Conservation (phyloP, 2,329 filamentous ascomycete genomes). For the Dryadomyces sulphureus region DNA sequence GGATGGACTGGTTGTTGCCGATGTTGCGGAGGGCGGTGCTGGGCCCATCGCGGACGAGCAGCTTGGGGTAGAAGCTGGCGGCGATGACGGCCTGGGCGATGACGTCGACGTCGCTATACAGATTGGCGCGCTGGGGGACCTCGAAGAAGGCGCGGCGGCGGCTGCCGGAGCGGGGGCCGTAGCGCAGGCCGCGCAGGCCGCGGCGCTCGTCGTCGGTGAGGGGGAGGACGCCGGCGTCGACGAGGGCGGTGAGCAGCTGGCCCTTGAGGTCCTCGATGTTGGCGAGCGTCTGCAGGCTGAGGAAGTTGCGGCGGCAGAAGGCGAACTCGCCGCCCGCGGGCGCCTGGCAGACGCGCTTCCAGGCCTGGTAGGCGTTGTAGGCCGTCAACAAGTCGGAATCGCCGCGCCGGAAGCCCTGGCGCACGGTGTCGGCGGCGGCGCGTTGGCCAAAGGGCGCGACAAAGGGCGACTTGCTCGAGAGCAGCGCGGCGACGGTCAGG, state of each 20-base stretch:
- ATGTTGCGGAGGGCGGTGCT: conserved; percentile 78
- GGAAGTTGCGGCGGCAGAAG: conserved; percentile 90
- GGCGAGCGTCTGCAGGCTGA: conserved; percentile 72
- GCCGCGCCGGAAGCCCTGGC: conserved; percentile 64
- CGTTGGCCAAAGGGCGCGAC: conserved; percentile 73
- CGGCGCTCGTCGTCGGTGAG: conserved; percentile 60
- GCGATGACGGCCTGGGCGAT: conserved; percentile 72
- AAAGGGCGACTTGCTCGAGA: conserved; percentile 92
- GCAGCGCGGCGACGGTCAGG: conserved; percentile 79
- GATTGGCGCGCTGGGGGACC: conserved; percentile 61
- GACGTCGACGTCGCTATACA: conserved; percentile 65
- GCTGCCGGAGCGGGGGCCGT: conserved; percentile 42
- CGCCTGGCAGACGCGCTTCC: conserved; percentile 68
- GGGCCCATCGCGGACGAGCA: conserved; percentile 57
- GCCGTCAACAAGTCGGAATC: conserved; percentile 87
- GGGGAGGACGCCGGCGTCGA: conserved; percentile 70
- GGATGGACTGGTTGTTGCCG: conserved; percentile 82
- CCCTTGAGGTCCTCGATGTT: conserved; percentile 95
- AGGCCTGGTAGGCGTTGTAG: conserved; percentile 84
- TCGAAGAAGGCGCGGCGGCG: conserved; percentile 61
- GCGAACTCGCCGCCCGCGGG: conserved; percentile 58
- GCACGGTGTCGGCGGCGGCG: conserved; percentile 65
- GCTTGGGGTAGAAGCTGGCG: conserved; percentile 91
- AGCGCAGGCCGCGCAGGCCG: conserved; percentile 53
- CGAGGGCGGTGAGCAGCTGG: conserved; percentile 71